Conservation (phyloP, 2,329 filamentous ascomycete species). For the Calonectria pauciramosa region DNA sequence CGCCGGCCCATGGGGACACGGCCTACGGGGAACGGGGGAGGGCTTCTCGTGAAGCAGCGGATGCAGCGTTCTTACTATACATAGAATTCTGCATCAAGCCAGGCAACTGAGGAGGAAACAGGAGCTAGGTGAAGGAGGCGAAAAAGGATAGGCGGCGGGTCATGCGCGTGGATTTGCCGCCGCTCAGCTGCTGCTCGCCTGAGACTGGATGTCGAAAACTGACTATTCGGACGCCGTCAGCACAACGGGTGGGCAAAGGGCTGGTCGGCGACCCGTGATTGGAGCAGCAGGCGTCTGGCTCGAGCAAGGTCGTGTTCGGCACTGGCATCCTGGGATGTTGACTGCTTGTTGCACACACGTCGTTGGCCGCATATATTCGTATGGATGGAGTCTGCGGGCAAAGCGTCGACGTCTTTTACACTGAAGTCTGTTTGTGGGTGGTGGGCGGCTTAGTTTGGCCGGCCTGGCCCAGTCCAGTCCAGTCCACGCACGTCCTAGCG, state of each 20-base stretch:
- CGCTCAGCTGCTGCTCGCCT: not conserved
- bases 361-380: not conserved
- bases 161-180: conserved; percentile 13
- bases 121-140: not conserved
- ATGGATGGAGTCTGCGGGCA: not conserved
- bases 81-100: not conserved
- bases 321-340: conserved; percentile 13
- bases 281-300: conserved; percentile 1
- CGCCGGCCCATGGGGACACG: conserved; percentile 24
- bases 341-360: not conserved
- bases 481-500: conserved; percentile 19
- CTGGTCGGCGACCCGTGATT: not conserved
- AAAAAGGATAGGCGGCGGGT: conserved; percentile 15
- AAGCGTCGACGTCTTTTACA: not conserved
- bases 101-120: conserved; percentile 3
- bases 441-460: conserved; percentile 6
- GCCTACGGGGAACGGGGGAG: conserved; percentile 20
- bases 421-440: conserved; percentile 9
- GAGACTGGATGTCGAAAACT: conserved; percentile 16
- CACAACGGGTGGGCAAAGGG: not conserved
- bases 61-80: conserved; percentile 9
- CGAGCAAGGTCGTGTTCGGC: conserved; percentile 13
- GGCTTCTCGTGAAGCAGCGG: conserved; percentile 12
- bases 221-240: conserved; percentile 15
- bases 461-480: conserved; percentile 12